Base-by-base conservation (phyloP, 768 basidiomycete genomes). In the Hypholoma sublateritium region DNA sequence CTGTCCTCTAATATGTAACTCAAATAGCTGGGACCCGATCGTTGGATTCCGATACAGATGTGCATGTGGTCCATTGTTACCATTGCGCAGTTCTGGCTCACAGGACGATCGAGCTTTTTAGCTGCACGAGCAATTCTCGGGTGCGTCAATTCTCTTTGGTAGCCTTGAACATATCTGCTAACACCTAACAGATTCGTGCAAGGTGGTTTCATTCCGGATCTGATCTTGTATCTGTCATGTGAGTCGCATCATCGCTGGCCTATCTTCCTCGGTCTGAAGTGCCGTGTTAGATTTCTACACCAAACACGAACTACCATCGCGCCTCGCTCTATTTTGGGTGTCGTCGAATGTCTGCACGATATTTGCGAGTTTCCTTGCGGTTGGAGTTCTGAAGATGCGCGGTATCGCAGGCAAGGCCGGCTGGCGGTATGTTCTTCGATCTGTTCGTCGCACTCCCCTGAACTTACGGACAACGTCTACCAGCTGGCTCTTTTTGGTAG, bases 191-290 rank as follows among this genome's bases (percentile, higher is more conserved):
- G 56, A 17, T 59, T 55, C 53, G 74, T 76, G 13, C 68, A 69
- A 57, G 69, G 69, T 24, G 69, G 80, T 21, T 84, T 83, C 63
- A 81, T 84, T 52, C 83, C 82, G 0, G 84, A 86, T 59, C 69
- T 84, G 5, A 77, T 88, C 50, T 69, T 87, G 12, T 88, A 87
- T 65, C 70, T 87, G 24, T 83, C 82, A 1, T 87, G 82, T 83
- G 12, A 22, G 79, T 71, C 56, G 9, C 22, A 48, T 21, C 6
- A 8, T 2, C 19, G 8, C 17, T 32, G 17, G 17, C 14, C 16
- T n/a, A 22, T 16, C 1, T 22, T 21, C 0, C 19, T 37, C 7
- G 14, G 52, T 19, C 7, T 52, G 36, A 17, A 53, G 56, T 7
- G 13, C 39, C 1, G 25, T 14, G 14, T 5, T 13, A 81, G 79